Base-by-base conservation (phyloP, 2,329 filamentous ascomycete genomes). In the Pestalotiopsis sp. region DNA sequence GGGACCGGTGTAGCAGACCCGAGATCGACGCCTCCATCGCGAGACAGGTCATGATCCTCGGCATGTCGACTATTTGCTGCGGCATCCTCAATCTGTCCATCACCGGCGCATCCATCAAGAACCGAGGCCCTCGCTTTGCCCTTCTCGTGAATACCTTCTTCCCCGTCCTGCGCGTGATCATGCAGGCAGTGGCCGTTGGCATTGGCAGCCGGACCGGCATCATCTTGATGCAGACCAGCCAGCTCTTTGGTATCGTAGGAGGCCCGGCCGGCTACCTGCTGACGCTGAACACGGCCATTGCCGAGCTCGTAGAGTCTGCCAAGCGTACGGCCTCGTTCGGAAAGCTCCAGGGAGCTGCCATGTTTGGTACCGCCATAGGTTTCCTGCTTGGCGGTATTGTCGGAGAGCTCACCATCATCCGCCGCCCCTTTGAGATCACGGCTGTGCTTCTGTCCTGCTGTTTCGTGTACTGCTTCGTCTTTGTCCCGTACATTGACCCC, bases 181-280 rank as follows among this genome's bases (percentile, higher is more conserved):
- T 89, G 0, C 91, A 93, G 74, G 88, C 89, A 65, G 70, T 91
- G 27, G 90, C 89, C 2, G 88, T 93, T 6, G 77, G 86, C 59
- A 82, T 86, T 0, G 91, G 91, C 1, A 86, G 86, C 23, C 80
- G 79, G 3, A 71, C 80, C 0, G 91, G 91, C 9, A 91, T 93
- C 72, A 79, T 87, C 9, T 90, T 92, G 41, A 86, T 93, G 52
- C 91, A 93, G 76, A 77, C 79, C 38, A 91, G 88, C 0, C 91
- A 93, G 78, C 78, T 91, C n/a, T 89, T 92, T 64, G 91, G 88
- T 0, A 81, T 92, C 12, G 72, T 92, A 4, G 91, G 91, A 0
- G 91, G 91, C 0, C 91, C 91, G 0, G 87, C 86, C 0, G 91
- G 91, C 0, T 93, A 93, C 74, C 85, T 92, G 13, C 84, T 93